Conservation (phyloP, 768 basidiomycete genomes). For the Tricholoma matsutake region DNA sequence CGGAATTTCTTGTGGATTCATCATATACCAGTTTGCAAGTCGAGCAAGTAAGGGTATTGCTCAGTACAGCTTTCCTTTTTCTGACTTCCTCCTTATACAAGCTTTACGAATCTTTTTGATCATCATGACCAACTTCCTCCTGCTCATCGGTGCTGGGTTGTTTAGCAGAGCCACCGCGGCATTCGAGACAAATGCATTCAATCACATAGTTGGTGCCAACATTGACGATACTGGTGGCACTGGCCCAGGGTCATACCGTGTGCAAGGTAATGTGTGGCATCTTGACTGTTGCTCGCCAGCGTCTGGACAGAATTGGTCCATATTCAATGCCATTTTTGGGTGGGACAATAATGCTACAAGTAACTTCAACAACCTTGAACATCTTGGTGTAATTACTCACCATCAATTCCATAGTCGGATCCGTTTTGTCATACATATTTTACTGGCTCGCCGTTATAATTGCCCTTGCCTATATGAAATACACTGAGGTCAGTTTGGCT, state of each 20-base stretch:
- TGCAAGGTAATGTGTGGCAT: constrained; percentile 86
- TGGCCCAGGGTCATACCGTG: constrained; percentile 83
- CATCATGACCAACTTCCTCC: constrained; percentile 85
- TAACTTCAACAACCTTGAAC: constrained; percentile 25
- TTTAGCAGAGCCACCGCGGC: constrained; percentile 76
- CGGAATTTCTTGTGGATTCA: constrained; percentile 68
- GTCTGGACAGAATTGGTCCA: constrained; percentile 63
- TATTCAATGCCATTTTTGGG: constrained; percentile 84
- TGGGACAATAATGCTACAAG: constrained; percentile 84
- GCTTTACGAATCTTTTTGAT: constrained; percentile 87
- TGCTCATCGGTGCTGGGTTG: constrained; percentile 92
- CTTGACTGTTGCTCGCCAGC: constrained; percentile 76
- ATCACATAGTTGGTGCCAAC: constrained; percentile 65
- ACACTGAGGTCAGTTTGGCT: constrained; percentile 40
- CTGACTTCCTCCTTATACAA: constrained; percentile 16
- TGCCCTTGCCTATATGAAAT: constrained; percentile 67
- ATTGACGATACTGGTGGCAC: constrained; percentile 64
- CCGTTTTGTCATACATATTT: constrained; percentile 83
- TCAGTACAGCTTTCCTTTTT: neutral
- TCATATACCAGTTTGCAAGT: constrained; percentile 80
- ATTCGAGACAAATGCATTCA: constrained; percentile 70
- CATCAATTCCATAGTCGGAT: constrained; percentile 47
- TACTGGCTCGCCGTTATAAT: constrained; percentile 87
- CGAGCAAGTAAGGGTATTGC: constrained; percentile 51
- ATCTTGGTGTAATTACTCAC: neutral